Base-by-base conservation (phyloP, 257 asterid genomes). In the Leptodermis oblonga region DNA sequence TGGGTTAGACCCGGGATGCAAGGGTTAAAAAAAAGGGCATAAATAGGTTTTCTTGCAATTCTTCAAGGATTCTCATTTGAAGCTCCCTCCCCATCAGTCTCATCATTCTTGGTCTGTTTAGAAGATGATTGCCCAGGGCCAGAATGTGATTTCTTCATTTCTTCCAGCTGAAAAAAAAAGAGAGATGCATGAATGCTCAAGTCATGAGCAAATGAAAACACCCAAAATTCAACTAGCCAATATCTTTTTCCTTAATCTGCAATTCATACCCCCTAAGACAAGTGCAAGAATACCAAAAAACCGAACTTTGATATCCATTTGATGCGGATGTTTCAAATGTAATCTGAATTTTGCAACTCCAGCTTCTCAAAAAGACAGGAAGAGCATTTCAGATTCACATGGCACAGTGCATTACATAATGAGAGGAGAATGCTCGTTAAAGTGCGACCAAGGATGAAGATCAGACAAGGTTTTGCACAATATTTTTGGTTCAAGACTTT, bases 101-200 rank as follows among this genome's bases (percentile, higher is more conserved):
- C 36, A 10, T 54, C 30, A 14, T 52, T 14, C 41, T 58, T 58
- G 17, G 33, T 60, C 62, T 77, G 84, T 73, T 77, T 79, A 26
- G 78, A 42, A 31, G 78, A 36, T 36, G 88, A 69, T 70, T 77
- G 78, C 81, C 80, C 84, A 25, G 36, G 59, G n/a, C n/a, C n/a
- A 45, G 37, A 64, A 43, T 70, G 83, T 17, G 77, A 67, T 70
- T 77, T 77, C 76, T 78, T 87, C 43, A 82, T 77, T 76, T 84
- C 91, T 76, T 90, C 95, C 28, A 67, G 78, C 97, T 91, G 91
- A 74, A 79, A 64, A 73, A 74, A 7, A 30, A 10, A 1, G 68
- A 49, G 71, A 20, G 66, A 31, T n/a, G 63, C 43, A 41, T 49
- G 1, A 59, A 55, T 41, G 12, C 13, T n/a, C 23, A 15, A 7